Evolutionary conservation across 2,329 filamentous ascomycete genomes (phyloP).

Genomic region (Ceratocystis smalleyi): DNA sequence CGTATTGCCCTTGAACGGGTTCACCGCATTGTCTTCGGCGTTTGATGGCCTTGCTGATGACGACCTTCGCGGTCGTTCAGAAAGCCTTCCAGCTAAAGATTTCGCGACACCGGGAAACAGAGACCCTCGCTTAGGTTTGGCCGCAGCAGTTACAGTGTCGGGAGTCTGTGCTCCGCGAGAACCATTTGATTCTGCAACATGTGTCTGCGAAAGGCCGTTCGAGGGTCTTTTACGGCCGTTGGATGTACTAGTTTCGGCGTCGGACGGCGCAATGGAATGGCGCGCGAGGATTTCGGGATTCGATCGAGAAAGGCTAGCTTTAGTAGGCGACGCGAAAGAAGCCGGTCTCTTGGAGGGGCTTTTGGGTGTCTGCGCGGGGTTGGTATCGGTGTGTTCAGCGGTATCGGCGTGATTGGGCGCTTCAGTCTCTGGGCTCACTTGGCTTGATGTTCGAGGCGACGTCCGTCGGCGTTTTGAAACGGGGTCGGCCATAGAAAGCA

Average conservation of each 20-base stretch:
- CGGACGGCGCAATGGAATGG: slow-evolving; percentile 18
- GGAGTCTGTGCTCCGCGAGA: neutral
- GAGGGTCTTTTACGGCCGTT: slow-evolving; percentile 9
- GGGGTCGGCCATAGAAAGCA: slow-evolving; percentile 33
- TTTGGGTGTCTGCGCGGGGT: slow-evolving; percentile 25
- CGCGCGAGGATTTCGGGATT: slow-evolving; percentile 43
- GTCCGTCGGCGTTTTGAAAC: slow-evolving; percentile 50
- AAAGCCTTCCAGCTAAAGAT: neutral
- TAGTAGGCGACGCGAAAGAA: slow-evolving; percentile 48
- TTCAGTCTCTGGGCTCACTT: slow-evolving; percentile 19
- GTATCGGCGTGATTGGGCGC: slow-evolving; percentile 9
- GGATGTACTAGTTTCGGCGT: neutral
- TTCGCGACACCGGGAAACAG: slow-evolving; percentile 3
- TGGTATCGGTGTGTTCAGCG: slow-evolving; percentile 18
- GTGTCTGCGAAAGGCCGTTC: neutral
- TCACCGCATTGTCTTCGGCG: slow-evolving; percentile 1
- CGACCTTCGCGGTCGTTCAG: neutral
- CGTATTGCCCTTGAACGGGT: slow-evolving; percentile 17
- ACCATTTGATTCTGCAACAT: neutral
- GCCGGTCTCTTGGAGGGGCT: slow-evolving; percentile 31
- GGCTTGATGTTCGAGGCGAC: slow-evolving; percentile 36
- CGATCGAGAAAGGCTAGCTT: slow-evolving; percentile 44
- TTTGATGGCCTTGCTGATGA: neutral
- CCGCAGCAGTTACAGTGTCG: neutral
- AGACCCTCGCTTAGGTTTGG: neutral